Evolutionary conservation across 192 early-diverging fungal genomes (phyloP).

Genomic region (Backusella parvicylindrica): DNA sequence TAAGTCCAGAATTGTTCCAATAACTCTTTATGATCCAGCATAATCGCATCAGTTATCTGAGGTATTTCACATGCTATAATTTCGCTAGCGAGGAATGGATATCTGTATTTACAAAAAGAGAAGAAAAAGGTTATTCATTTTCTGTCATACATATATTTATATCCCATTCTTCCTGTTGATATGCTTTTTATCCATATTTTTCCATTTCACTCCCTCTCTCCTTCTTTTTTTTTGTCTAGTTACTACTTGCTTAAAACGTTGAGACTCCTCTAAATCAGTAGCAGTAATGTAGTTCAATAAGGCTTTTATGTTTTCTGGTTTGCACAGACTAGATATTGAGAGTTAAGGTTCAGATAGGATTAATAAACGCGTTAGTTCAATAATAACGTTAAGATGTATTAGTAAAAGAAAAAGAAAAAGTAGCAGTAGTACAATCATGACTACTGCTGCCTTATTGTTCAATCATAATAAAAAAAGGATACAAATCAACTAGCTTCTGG

Average conservation of each 20-base stretch:
- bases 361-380: not conserved
- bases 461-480: constrained; percentile 27
- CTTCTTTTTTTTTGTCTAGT: not conserved
- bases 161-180: not conserved
- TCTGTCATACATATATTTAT: not conserved
- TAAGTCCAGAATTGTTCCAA: constrained; percentile 84
- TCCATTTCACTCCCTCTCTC: not conserved
- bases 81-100: constrained; percentile 78
- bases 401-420: not conserved
- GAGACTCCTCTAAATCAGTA: constrained; percentile 79
- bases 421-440: not conserved
- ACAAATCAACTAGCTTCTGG: constrained; percentile 86
- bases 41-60: constrained; percentile 68
- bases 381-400: not conserved
- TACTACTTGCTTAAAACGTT: constrained; percentile 68
- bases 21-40: constrained; percentile 66
- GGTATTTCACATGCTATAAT: constrained; percentile 77
- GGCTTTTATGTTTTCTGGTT: constrained; percentile 68
- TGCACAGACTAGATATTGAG: constrained; percentile 58
- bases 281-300: constrained; percentile 82
- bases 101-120: constrained; percentile 45
- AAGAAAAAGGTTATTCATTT: not conserved
- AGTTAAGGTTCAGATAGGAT: not conserved
- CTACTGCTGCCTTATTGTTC: not conserved
- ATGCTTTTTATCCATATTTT: not conserved